Conservation (phyloP, 2,329 filamentous ascomycete genomes). For the Claviceps quebecensis region DNA sequence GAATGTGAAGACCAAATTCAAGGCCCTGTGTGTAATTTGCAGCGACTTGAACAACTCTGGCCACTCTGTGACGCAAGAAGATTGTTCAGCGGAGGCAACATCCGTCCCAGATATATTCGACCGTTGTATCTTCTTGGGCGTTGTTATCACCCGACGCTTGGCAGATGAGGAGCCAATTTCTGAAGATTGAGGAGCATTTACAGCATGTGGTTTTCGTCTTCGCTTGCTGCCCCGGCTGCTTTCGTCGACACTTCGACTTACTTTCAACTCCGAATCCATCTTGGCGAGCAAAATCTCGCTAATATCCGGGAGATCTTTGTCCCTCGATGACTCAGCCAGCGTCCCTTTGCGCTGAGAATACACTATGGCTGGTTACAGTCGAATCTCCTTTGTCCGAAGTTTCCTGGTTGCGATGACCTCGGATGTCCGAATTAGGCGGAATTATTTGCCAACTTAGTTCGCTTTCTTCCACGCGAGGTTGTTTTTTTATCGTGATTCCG, state of each 20-base stretch:
- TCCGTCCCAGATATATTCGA: neutral
- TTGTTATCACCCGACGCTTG: neutral
- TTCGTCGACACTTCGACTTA: neutral
- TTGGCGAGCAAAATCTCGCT: neutral
- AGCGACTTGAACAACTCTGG: conserved; percentile 60
- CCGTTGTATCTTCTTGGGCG: neutral
- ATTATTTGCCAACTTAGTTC: no score
- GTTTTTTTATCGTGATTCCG: no score
- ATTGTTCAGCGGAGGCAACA: neutral
- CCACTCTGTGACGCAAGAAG: conserved; percentile 39
- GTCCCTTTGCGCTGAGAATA: neutral
- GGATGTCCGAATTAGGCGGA: no score
- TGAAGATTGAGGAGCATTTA: neutral
- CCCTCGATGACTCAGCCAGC: neutral
- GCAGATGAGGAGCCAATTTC: neutral
- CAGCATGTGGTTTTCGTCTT: neutral
- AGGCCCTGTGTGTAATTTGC: conserved; percentile 62
- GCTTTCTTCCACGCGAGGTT: no score
- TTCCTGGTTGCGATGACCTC: no score
- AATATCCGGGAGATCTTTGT: neutral
- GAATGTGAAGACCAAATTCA: conserved; percentile 92
- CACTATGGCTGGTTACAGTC: no score
- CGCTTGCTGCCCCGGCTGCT: neutral
- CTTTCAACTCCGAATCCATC: neutral
- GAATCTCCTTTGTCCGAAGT: no score